A percentile compares a stretch with the other conserved stretches of the same genome.
These are phyloP conservation scores for Amauroascus niger DNA, from an alignment of 2,329 filamentous ascomycete species.

Conservation along the genomic window DNA sequence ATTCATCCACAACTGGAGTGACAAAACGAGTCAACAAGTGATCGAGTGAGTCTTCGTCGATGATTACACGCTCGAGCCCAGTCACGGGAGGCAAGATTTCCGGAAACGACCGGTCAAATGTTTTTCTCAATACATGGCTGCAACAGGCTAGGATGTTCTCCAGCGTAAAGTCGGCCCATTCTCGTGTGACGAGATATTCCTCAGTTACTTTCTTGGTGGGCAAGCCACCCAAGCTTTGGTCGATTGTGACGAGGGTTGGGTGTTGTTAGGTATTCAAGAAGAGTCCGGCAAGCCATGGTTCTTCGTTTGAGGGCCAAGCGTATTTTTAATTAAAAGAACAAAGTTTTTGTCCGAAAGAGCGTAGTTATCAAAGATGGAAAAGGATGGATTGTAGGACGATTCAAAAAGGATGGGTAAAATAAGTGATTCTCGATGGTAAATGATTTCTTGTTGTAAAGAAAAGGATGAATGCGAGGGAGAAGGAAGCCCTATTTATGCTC, in stretches of 20 bases:
- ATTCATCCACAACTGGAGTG: neutral
- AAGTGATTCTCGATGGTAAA: too few species aligned
- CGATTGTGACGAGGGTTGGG: neutral
- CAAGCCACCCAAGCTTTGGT: neutral
- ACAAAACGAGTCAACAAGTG: conserved; percentile 11
- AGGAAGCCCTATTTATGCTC: too few species aligned
- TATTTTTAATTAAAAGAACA: too few species aligned
- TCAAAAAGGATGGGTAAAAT: too few species aligned
- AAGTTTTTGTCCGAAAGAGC: too few species aligned
- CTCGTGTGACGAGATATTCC: neutral
- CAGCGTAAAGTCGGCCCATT: neutral
- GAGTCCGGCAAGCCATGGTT: neutral
- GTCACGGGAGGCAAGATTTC: neutral
- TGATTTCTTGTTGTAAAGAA: too few species aligned
- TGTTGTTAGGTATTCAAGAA: neutral
- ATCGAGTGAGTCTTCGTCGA: conserved; percentile 13
- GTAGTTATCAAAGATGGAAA: too few species aligned
- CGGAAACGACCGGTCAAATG: neutral
- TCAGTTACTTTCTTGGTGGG: neutral
- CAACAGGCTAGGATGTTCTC: neutral
- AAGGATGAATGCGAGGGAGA: too few species aligned
- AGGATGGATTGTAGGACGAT: too few species aligned
- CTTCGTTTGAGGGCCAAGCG: too few species aligned
- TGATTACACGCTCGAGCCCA: conserved; percentile 6
- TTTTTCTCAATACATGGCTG: neutral